Evolutionary conservation across 176 grass and related monocot genomes (phyloP), one percentile per base, ranked within the genome.

Genomic region (Avena atlantica): DNA sequence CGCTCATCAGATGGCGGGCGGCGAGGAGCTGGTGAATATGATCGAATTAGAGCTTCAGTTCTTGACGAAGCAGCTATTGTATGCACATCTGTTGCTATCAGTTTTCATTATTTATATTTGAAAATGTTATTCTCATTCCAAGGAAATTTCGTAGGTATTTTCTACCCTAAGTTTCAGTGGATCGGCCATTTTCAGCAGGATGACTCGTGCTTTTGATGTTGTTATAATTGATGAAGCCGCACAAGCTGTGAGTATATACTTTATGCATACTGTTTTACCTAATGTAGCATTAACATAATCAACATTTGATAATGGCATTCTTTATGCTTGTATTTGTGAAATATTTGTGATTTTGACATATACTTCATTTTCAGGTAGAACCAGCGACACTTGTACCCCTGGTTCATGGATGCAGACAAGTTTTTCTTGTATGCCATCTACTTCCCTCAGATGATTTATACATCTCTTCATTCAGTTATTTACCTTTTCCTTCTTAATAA

Each of bases 151-250:
- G 61, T 85, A 98, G 96, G 96, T 98, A 56, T 98, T 98, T 94
- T 95, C 96, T 66, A 98, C 96, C 78, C 90, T 98, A 45, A 95
- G 96, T 91, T 98, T 98, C 76, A 98, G 96, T 77, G 96, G 96
- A 58, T 95, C 92, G 13, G 82, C 92, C 67, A 67, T 90, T 84
- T 95, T 98, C 55, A 95, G 82, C 83, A 95, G 90, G 83, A 95
- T 95, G 96, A 83, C 75, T 73, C 93, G 93, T 70, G 69, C 78
- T 64, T 98, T 98, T 83, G 96, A 98, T 92, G 90, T 98, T 68
- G 92, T 98, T 84, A 98, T 98, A 91, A 98, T 98, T 91, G 96
- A 98, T 91, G 96, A 98, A 95, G 96, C 96, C 74, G 93, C 96
- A 63, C 93, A 98, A 95, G 96, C 96, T 86, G 96, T 98, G 91